These are phyloP conservation scores for Chrysochromulina parva DNA, from an alignment of 78 protist genomes.

Conservation along the genomic window DNA sequence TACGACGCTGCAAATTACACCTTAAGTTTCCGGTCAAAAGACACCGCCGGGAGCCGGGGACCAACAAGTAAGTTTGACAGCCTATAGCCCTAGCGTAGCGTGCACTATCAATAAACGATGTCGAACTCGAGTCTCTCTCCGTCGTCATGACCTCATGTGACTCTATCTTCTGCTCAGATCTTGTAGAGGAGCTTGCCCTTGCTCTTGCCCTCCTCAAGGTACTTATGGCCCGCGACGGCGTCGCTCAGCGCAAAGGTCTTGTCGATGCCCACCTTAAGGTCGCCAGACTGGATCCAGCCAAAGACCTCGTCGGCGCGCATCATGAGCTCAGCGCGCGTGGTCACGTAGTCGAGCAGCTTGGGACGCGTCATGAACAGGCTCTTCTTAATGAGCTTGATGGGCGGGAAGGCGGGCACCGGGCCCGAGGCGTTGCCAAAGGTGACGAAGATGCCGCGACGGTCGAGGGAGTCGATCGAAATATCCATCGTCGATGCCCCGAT, in stretches of 20 bases:
- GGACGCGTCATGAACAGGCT: conserved; percentile 35
- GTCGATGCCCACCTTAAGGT: conserved; percentile 36
- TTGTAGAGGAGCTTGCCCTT: conserved; percentile 39
- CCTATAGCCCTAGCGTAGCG: no score
- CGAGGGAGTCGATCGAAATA: conserved; percentile 28
- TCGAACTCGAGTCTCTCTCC: no score
- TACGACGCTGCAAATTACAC: no score
- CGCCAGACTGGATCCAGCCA: conserved; percentile 25
- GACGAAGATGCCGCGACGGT: conserved; percentile 46
- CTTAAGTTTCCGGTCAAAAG: no score
- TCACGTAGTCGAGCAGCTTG: conserved; percentile 46
- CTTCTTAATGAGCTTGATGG: conserved; percentile 5
- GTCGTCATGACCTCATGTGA: no score
- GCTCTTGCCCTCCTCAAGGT: conserved; percentile 37
- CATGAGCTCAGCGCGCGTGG: not conserved
- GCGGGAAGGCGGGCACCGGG: conserved; percentile 35
- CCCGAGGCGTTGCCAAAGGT: conserved; percentile 54
- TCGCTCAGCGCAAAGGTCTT: conserved; percentile 1
- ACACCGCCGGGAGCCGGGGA: no score
- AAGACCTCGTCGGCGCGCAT: not conserved
- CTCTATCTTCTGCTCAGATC: not conserved
- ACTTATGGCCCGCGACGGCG: conserved; percentile 26
- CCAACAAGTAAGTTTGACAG: no score
- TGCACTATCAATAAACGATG: no score
- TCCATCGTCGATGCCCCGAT: conserved; percentile 9